These are phyloP conservation scores for Dothideomycetidae sp. DNA, from an alignment of 2,329 filamentous ascomycete species.

Conservation along the genomic window DNA sequence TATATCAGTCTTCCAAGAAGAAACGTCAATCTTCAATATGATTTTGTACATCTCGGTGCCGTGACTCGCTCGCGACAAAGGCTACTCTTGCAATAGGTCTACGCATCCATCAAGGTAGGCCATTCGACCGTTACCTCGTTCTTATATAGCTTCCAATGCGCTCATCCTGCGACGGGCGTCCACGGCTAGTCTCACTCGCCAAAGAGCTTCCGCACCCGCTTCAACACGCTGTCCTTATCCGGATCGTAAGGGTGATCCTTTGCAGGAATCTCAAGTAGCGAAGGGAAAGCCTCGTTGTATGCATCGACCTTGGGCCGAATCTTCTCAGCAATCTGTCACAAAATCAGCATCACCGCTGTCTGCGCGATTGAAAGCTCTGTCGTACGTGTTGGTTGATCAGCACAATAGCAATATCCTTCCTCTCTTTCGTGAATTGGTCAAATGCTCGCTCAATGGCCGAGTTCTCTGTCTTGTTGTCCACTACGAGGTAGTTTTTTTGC, in stretches of 20 bases:
- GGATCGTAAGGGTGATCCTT: conserved; percentile 99
- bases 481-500: conserved; percentile 96
- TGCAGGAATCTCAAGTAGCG: conserved; percentile 88
- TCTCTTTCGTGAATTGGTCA: conserved; percentile 69
- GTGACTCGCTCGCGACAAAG: too few relatives aligned
- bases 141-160: too few relatives aligned
- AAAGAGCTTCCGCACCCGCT: conserved; percentile 63
- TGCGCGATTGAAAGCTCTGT: neutral
- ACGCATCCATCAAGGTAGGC: too few relatives aligned
- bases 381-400: conserved; percentile 94
- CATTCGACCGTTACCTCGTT: too few relatives aligned
- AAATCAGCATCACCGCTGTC: conserved; percentile 6
- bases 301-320: conserved; percentile 84
- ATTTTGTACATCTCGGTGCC: too few relatives aligned
- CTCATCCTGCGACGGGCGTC: neutral
- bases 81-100: too few relatives aligned
- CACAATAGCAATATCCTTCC: conserved; percentile 93
- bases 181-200: conserved; percentile 43
- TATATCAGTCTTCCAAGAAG: too few relatives aligned
- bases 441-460: conserved; percentile 80
- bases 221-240: conserved; percentile 94
- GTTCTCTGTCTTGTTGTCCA: conserved; percentile 85
- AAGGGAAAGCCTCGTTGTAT: conserved; percentile 91
- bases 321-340: conserved; percentile 66
- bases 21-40: too few relatives aligned